Conservation (phyloP, 2,329 filamentous ascomycete species). For the Thielaviopsis euricoi region DNA sequence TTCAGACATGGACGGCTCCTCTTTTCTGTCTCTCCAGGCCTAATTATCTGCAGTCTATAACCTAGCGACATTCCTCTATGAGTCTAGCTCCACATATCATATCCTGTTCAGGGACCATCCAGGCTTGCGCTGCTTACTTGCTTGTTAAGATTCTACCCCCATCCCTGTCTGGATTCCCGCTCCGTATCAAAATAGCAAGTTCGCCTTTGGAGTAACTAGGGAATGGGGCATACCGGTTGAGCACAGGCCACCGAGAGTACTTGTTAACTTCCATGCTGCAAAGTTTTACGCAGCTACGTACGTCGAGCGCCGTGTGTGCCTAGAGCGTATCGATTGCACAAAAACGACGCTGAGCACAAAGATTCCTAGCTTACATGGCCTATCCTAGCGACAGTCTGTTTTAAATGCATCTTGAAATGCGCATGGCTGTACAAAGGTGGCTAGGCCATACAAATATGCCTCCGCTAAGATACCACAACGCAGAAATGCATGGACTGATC, state of each 20-base stretch:
- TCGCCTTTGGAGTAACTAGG: no score
- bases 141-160: background rate
- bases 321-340: no score
- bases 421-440: background rate
- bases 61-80: background rate
- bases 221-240: background rate
- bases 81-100: background rate
- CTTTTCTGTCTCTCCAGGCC: slow-evolving; percentile 6
- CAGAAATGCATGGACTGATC: no score
- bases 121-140: background rate
- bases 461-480: no score
- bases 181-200: background rate
- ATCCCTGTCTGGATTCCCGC: background rate
- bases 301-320: no score
- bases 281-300: background rate
- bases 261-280: background rate
- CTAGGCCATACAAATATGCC: no score
- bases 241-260: background rate
- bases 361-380: background rate
- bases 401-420: background rate
- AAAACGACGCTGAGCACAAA: no score
- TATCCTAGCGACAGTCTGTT: background rate
- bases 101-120: slow-evolving; percentile 1
- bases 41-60: background rate
- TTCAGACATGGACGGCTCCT: background rate